Evolutionary conservation across 768 basidiomycete genomes (phyloP), one percentile per base, ranked within the genome.

Genomic region (Phaeotremella skinneri): DNA sequence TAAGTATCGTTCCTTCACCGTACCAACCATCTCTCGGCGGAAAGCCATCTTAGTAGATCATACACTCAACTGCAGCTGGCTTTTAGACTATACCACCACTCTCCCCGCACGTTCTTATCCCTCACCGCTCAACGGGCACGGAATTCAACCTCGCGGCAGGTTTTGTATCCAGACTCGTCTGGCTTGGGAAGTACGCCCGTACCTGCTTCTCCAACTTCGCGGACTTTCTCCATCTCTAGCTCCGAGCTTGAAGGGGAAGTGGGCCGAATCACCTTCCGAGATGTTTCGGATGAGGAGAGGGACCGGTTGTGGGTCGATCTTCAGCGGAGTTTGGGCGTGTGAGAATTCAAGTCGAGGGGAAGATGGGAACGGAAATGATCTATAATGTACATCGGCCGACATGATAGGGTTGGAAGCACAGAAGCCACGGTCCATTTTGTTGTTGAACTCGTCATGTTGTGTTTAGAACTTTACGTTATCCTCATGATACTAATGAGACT

Each of bases 81-180:
- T 11, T 11, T 2, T 39, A 73, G 72, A 30, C 52, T 73, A 26
- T 69, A 68, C 31, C 60, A 69, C 32, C 64, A 70, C 56, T 73
- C 72, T 9, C 62, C 42, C 17, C 67, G 70, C 17, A 70, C 72
- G 1, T 73, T 73, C 64, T 42, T 65, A 6, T 68, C 65, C 20
- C 61, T 70, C 57, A 70, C 67, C 9, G 50, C 69, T 11, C 67
- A 70, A 55, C 51, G 69, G 25, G 58, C 72, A 0, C 30, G 59
- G 4, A 58, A 61, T 9, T 67, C 72, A 13, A 31, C 64, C 17
- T 60, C 63, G 23, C 58, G n/a, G 2, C 30, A 53, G 13, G 41
- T 31, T 25, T 42, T 61, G 16, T 68, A 30, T 62, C 49, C 62
- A 34, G 25, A 9, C 58, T 27, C 14, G 30, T 13, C 30, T 52